Conservation (phyloP, 1,284 basidiomycete species). For the Xerocomus nothofagi region DNA sequence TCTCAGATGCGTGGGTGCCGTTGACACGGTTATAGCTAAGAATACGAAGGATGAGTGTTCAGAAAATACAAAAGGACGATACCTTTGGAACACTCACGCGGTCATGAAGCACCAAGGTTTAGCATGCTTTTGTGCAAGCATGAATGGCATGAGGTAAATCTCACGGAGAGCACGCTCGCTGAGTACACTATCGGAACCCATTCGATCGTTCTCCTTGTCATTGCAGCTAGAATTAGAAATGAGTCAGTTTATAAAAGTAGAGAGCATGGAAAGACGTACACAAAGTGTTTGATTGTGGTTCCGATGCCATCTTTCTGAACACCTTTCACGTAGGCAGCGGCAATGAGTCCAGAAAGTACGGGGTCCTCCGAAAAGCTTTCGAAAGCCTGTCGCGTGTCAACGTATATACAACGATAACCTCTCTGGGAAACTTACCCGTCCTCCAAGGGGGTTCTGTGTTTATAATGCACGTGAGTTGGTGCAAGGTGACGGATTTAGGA, state of each 20-base stretch:
- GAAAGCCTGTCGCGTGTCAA: slow-evolving; percentile 47
- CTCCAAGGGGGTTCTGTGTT: slow-evolving; percentile 64
- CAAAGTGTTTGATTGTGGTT: slow-evolving; percentile 73
- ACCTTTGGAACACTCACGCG: slow-evolving; percentile 44
- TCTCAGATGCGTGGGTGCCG: slow-evolving; percentile 72
- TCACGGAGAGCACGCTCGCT: slow-evolving; percentile 74
- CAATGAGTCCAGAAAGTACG: slow-evolving; percentile 65
- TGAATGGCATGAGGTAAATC: slow-evolving; percentile 82
- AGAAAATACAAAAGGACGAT: not conserved
- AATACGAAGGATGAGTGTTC: slow-evolving; percentile 2
- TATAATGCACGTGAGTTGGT: slow-evolving; percentile 4
- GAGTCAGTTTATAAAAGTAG: not conserved
- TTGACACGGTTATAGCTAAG: slow-evolving; percentile 67
- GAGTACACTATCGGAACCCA: slow-evolving; percentile 61
- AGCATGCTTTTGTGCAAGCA: slow-evolving; percentile 74
- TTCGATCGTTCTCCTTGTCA: slow-evolving; percentile 72
- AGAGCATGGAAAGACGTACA: slow-evolving; percentile 39
- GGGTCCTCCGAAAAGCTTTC: slow-evolving; percentile 85
- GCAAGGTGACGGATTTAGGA: not conserved
- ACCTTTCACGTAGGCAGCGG: slow-evolving; percentile 72
- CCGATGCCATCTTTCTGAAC: slow-evolving; percentile 72
- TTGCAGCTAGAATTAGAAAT: slow-evolving; percentile 46
- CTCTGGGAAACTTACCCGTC: slow-evolving; percentile 48
- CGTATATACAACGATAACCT: not conserved
- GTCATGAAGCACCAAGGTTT: slow-evolving; percentile 75